These are phyloP conservation scores for Infundibulicybe gibba DNA, from an alignment of 768 basidiomycete genomes.

Conservation along the genomic window DNA sequence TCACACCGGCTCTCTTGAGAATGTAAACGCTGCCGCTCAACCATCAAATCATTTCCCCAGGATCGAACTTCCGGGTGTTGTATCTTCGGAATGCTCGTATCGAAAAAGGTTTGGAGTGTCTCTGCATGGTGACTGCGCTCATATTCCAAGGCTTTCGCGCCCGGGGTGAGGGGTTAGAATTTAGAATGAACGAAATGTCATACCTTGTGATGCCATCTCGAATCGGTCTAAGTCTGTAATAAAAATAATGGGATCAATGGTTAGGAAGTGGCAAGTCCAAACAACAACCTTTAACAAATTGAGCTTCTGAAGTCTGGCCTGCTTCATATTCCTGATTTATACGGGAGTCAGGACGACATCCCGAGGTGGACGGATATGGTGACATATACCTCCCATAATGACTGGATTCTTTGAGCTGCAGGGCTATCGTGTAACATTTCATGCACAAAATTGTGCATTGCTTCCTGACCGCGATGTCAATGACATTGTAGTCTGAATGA, in stretches of 20 bases:
- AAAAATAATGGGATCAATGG: background rate
- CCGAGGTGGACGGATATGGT: no score
- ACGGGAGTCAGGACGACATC: no score
- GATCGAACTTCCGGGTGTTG: conserved; percentile 66
- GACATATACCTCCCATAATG: conserved; percentile 60
- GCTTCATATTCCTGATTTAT: conserved; percentile 76
- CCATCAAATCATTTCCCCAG: conserved; percentile 62
- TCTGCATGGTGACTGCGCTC: conserved; percentile 46
- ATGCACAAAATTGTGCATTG: conserved; percentile 86
- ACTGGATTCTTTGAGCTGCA: conserved; percentile 62
- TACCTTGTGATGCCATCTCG: conserved; percentile 86
- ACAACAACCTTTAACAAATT: conserved; percentile 74
- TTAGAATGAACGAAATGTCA: background rate
- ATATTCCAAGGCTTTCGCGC: conserved; percentile 62
- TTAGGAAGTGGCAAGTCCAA: background rate
- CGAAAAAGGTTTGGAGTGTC: conserved; percentile 73
- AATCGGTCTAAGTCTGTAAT: conserved; percentile 75
- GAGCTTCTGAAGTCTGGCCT: conserved; percentile 66
- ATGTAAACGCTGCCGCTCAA: conserved; percentile 36
- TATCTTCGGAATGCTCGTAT: conserved; percentile 71
- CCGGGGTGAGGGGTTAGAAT: background rate
- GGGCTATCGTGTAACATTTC: conserved; percentile 83
- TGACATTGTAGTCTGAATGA: background rate
- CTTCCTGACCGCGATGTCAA: conserved; percentile 45
- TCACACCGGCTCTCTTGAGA: background rate